Conservation (phyloP, 1,284 basidiomycete species). For the Ganoderma meredithae region DNA sequence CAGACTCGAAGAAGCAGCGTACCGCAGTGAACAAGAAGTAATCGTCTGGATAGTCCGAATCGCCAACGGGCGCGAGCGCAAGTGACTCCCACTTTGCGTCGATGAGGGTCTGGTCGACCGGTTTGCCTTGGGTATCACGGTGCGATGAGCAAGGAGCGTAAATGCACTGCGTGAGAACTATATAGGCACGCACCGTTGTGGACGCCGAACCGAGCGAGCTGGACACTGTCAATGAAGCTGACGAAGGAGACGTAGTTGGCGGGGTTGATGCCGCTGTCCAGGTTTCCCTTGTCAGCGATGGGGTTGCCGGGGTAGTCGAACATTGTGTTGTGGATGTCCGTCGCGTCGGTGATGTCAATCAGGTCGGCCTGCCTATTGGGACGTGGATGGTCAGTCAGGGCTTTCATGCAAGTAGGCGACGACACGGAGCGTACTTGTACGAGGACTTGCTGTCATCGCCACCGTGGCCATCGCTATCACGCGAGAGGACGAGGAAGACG, state of each 20-base stretch:
- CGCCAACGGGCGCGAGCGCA: slow-evolving; percentile 62
- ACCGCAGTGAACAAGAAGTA: slow-evolving; percentile 72
- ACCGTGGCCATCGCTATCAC: slow-evolving; percentile 70
- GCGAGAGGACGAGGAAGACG: slow-evolving; percentile 64
- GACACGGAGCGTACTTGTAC: slow-evolving; percentile 57
- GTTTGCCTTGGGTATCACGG: slow-evolving; percentile 33
- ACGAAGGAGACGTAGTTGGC: slow-evolving; percentile 67
- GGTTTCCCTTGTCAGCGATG: slow-evolving; percentile 57
- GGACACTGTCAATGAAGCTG: slow-evolving; percentile 55
- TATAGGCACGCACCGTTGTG: slow-evolving; percentile 52
- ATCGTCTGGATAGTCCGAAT: slow-evolving; percentile 61
- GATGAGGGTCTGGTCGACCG: slow-evolving; percentile 61
- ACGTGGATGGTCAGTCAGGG: not conserved
- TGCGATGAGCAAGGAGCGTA: not conserved
- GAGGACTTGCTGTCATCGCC: slow-evolving; percentile 55
- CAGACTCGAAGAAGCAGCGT: slow-evolving; percentile 33
- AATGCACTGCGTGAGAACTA: not conserved
- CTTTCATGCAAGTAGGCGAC: not conserved
- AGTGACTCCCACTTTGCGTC: slow-evolving; percentile 76
- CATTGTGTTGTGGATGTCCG: slow-evolving; percentile 65
- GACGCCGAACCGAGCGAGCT: slow-evolving; percentile 68
- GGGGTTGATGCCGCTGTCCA: slow-evolving; percentile 58
- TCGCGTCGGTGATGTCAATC: slow-evolving; percentile 63
- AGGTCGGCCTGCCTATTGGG: slow-evolving; percentile 58
- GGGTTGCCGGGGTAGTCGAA: slow-evolving; percentile 65